These are phyloP conservation scores for Sphaerobolus stellatus DNA, from an alignment of 1,284 basidiomycete genomes.

Conservation along the genomic window DNA sequence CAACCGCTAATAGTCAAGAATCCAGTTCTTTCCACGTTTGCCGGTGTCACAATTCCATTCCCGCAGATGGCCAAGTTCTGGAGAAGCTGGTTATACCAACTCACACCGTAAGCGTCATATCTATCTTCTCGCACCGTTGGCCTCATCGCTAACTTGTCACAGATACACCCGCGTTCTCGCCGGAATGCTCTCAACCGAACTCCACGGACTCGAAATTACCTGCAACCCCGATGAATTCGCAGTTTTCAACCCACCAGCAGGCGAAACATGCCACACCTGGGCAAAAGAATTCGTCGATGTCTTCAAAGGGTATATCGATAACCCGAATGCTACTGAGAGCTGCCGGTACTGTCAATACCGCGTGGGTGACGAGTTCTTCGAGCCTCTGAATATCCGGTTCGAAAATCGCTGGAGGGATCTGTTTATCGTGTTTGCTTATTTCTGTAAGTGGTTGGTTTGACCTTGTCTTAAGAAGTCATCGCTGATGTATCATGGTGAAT, in stretches of 20 bases:
- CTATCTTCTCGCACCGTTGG: background rate
- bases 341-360: constrained; percentile 78
- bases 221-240: constrained; percentile 71
- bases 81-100: constrained; percentile 71
- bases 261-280: constrained; percentile 74
- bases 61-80: constrained; percentile 70
- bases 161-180: constrained; percentile 68
- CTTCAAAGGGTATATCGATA: constrained; percentile 78
- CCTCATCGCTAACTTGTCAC: background rate
- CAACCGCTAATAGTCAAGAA: background rate
- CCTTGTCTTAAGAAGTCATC: background rate
- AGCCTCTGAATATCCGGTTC: constrained; percentile 68
- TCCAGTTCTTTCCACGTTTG: constrained; percentile 63
- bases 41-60: constrained; percentile 80
- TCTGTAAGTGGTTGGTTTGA: constrained; percentile 38
- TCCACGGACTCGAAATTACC: constrained; percentile 69
- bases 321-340: constrained; percentile 55
- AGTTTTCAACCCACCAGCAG: constrained; percentile 67
- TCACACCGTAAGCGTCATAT: constrained; percentile 44
- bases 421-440: constrained; percentile 68
- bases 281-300: constrained; percentile 62
- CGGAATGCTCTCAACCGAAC: constrained; percentile 76
- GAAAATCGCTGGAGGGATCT: constrained; percentile 70
- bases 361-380: constrained; percentile 71
- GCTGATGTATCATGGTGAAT: constrained; percentile 11